Base-by-base conservation (phyloP, 345 rosid genomes). In the Ailanthus altissimus region DNA sequence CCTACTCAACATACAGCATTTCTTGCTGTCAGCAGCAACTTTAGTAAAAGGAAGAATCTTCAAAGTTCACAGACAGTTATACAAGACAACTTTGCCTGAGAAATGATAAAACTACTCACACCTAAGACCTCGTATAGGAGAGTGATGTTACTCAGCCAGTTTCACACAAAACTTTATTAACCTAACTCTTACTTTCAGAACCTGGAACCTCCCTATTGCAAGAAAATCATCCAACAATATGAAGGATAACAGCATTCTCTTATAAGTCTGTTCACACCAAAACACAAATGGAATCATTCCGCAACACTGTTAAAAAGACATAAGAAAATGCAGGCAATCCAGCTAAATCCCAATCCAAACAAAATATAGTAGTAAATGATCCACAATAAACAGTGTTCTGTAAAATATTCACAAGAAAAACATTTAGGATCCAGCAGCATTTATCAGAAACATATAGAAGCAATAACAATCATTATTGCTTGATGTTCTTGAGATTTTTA, bases 401-500 rank as follows among this genome's bases (percentile, higher is more conserved):
- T 32, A 61, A 56, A 6, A 73, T 45, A 72, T 72, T 14, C 28
- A 58, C 10, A 16, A 45, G 15, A 43, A 46, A 16, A 32, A 32
- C 38, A 32, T 32, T 46, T 14, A 28, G 36, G 58, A 61, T 8
- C 47, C 47, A 12, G 60, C 45, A 74, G 8, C 0, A 36, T 49
- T 46, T 6, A 47, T 11, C 32, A 47, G 42, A 47, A 67, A 8
- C n/a, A 72, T 56, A n/a, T n/a, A 23, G 5, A 72, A 57, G n/a
- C 12, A 9, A 20, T n/a, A 7, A n/a, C 14, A n/a, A 72, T 8
- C 18, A 74, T 13, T 13, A 54, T 74, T 15, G 72, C 49, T 70
- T 67, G 45, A 72, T 70, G 80, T 70, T 79, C 71, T 70, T 59
- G 84, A 82, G 74, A 77, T 74, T 82, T 18, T 85, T 91, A 97